Conservation (phyloP, 345 rosid species). For the Microthlaspi erraticum region DNA sequence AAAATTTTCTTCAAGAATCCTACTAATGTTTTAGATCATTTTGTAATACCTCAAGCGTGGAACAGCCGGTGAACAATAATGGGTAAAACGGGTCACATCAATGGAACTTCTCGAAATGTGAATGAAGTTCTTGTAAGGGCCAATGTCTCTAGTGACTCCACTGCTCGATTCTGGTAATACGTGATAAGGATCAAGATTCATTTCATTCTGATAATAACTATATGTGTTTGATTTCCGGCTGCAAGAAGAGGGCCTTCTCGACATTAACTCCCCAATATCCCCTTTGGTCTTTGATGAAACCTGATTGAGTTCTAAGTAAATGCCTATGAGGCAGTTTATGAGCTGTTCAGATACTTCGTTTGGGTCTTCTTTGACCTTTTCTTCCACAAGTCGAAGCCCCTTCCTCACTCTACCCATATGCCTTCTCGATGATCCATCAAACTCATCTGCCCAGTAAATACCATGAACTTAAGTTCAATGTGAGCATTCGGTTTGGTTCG, state of each 20-base stretch:
- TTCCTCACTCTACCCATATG: conserved; percentile 52
- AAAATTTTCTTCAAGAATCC: neutral
- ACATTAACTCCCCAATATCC: conserved; percentile 37
- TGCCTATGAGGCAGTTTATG: conserved; percentile 65
- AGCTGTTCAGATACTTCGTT: conserved; percentile 80
- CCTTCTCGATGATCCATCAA: conserved; percentile 50
- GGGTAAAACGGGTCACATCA: conserved; percentile 52
- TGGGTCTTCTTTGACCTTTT: conserved; percentile 56
- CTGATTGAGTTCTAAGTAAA: conserved; percentile 70
- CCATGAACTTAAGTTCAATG: conserved; percentile 10
- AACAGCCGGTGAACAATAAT: conserved; percentile 49
- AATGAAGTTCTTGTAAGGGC: conserved; percentile 79
- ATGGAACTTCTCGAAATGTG: conserved; percentile 66
- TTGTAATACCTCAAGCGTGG: conserved; percentile 52
- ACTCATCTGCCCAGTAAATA: conserved; percentile 47
- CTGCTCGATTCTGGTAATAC: conserved; percentile 62
- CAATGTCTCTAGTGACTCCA: conserved; percentile 60
- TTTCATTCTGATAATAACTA: conserved; percentile 45
- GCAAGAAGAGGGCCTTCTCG: conserved; percentile 35
- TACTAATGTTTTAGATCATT: neutral
- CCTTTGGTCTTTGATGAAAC: conserved; percentile 47
- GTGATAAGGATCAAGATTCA: conserved; percentile 73
- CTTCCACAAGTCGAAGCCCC: conserved; percentile 44
- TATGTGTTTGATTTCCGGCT: conserved; percentile 36
- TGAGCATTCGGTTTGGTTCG: neutral